These are phyloP conservation scores for Geotrichum fermentans DNA, from an alignment of 1,139 yeast species.

Conservation along the genomic window DNA sequence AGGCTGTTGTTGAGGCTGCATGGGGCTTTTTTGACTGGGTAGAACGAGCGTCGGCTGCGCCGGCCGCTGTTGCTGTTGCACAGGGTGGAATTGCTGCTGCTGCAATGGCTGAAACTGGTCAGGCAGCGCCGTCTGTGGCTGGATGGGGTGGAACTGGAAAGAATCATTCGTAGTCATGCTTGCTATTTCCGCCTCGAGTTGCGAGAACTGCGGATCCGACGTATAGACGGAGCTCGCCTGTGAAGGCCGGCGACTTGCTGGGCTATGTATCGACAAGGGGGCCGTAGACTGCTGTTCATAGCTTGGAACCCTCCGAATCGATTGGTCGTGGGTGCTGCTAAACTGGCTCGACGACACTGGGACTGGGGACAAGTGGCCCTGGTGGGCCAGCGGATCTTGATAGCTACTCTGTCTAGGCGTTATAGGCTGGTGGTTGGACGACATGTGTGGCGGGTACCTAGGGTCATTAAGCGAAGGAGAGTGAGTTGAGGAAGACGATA, in stretches of 20 bases:
- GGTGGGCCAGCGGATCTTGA: too few relatives aligned
- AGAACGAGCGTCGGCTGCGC: background rate
- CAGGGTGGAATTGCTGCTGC: background rate
- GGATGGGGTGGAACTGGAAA: too few relatives aligned
- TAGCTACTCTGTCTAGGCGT: too few relatives aligned
- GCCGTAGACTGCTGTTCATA: conserved; percentile 3
- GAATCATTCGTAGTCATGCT: conserved; percentile 7
- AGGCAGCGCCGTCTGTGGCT: conserved; percentile 2
- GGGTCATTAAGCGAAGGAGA: too few relatives aligned
- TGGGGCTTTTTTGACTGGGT: background rate
- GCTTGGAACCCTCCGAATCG: conserved; percentile 4
- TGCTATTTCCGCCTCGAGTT: conserved; percentile 13
- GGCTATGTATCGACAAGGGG: conserved; percentile 8
- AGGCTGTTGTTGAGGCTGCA: background rate
- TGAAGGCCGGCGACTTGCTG: conserved; percentile 1
- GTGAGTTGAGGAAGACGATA: too few relatives aligned
- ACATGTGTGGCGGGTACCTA: too few relatives aligned
- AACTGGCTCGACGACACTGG: too few relatives aligned
- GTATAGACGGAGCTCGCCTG: background rate
- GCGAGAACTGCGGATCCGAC: background rate
- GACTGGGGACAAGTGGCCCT: too few relatives aligned
- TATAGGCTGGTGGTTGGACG: too few relatives aligned
- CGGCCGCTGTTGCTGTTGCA: background rate
- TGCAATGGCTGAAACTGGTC: background rate
- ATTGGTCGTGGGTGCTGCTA: too few relatives aligned